Percentiles rank a stretch among this genome's conserved stretches.
These are phyloP conservation scores for Lepiota venenata DNA, from an alignment of 768 basidiomycete species.

Conservation along the genomic window DNA sequence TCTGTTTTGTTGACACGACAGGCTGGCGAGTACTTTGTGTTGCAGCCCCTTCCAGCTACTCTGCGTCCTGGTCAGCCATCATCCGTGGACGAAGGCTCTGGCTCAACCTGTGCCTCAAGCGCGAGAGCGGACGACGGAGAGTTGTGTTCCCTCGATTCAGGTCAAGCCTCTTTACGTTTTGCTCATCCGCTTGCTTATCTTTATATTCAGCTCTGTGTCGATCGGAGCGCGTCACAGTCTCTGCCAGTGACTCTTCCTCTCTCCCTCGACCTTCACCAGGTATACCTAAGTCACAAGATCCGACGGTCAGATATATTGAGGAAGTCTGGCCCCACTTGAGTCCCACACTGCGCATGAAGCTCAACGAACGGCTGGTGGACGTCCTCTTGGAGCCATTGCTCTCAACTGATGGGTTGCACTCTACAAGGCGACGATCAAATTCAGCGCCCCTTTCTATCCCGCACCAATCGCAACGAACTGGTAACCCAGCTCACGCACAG, in stretches of 20 bases:
- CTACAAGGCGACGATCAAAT: background rate
- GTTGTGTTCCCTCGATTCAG: too few species aligned
- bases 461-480: background rate
- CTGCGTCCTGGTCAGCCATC: background rate
- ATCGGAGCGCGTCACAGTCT: background rate
- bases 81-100: background rate
- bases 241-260: background rate
- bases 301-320: background rate
- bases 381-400: background rate
- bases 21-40: background rate
- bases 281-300: background rate
- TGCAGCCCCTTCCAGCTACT: too few species aligned
- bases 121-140: too few species aligned
- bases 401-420: background rate
- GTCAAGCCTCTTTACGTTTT: too few species aligned
- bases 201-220: too few species aligned
- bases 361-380: conserved; percentile 5
- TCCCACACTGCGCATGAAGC: conserved; percentile 2
- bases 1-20: background rate
- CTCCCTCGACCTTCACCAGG: background rate
- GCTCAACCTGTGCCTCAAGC: too few species aligned
- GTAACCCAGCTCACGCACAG: background rate
- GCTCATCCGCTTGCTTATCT: too few species aligned
- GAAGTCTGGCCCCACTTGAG: conserved; percentile 4
- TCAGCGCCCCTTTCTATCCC: background rate